Evolutionary conservation across 257 asterid genomes (phyloP).

Genomic region (Catharanthus roseus): DNA sequence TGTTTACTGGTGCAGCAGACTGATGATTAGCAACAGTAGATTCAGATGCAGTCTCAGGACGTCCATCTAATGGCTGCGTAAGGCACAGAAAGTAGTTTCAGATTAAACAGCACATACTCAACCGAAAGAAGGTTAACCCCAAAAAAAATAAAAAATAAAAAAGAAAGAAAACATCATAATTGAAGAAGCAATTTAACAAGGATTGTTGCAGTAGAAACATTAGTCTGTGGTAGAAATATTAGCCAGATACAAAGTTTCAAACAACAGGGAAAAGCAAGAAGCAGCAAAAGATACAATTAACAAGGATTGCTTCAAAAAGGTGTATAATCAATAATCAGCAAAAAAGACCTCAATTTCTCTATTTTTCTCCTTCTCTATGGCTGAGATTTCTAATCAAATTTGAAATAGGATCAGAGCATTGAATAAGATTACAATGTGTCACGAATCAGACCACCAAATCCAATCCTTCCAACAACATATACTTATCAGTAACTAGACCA

Average conservation of each 20-base stretch:
- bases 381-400: neutral
- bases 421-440: neutral
- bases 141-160: too few species aligned
- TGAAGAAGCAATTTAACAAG: neutral
- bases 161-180: neutral
- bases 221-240: neutral
- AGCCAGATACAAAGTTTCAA: neutral
- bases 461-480: neutral
- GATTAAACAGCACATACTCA: neutral
- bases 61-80: constrained; percentile 34
- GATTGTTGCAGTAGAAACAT: too few species aligned
- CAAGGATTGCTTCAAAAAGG: neutral
- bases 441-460: neutral
- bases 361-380: neutral
- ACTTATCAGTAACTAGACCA: neutral
- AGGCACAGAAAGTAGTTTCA: constrained; percentile 6
- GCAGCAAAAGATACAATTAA: neutral
- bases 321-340: neutral
- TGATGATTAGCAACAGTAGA: constrained; percentile 18
- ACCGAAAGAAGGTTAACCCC: constrained; percentile 9
- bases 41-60: constrained; percentile 20
- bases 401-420: neutral
- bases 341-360: neutral
- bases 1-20: constrained; percentile 22
- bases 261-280: neutral